These are phyloP conservation scores for Phytophthora melonis DNA, from an alignment of 352 stramenopile species.

Conservation along the genomic window DNA sequence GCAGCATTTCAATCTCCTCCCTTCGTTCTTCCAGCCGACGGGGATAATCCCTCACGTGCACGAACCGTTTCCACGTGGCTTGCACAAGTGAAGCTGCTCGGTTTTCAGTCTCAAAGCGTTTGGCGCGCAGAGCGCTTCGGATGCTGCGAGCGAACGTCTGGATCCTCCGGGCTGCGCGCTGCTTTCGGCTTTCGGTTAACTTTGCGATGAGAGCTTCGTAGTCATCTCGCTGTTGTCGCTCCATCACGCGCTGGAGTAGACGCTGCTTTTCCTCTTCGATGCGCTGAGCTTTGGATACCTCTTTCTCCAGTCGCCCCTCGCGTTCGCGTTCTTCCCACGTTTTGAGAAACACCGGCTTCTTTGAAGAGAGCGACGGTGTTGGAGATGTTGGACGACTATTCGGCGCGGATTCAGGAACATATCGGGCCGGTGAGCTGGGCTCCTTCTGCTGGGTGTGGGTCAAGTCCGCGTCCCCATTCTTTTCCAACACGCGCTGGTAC, in stretches of 20 bases:
- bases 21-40: slow-evolving; percentile 23
- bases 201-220: slow-evolving; percentile 23
- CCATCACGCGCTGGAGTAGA: slow-evolving; percentile 46
- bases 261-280: slow-evolving; percentile 75
- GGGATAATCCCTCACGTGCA: slow-evolving; percentile 37
- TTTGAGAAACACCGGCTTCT: slow-evolving; percentile 70
- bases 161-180: slow-evolving; percentile 35
- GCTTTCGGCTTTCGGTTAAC: slow-evolving; percentile 25
- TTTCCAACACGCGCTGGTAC: slow-evolving; percentile 62
- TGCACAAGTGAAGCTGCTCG: slow-evolving; percentile 45
- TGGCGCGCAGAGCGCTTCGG: background rate
- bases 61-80: slow-evolving; percentile 35
- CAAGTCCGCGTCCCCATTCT: slow-evolving; percentile 18
- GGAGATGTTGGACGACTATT: slow-evolving; percentile 22
- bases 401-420: background rate
- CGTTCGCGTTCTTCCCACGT: slow-evolving; percentile 81
- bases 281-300: slow-evolving; percentile 57
- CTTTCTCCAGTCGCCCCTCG: slow-evolving; percentile 66
- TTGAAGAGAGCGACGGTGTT: slow-evolving; percentile 38
- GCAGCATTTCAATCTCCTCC: slow-evolving; percentile 23
- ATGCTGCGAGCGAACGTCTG: slow-evolving; percentile 40
- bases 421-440: slow-evolving; percentile 10
- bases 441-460: background rate
- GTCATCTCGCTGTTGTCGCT: slow-evolving; percentile 41
- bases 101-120: background rate